phyloP scores from a whole-genome alignment of 345 rosid genomes.

The Euphorbia peplus region DNA sequence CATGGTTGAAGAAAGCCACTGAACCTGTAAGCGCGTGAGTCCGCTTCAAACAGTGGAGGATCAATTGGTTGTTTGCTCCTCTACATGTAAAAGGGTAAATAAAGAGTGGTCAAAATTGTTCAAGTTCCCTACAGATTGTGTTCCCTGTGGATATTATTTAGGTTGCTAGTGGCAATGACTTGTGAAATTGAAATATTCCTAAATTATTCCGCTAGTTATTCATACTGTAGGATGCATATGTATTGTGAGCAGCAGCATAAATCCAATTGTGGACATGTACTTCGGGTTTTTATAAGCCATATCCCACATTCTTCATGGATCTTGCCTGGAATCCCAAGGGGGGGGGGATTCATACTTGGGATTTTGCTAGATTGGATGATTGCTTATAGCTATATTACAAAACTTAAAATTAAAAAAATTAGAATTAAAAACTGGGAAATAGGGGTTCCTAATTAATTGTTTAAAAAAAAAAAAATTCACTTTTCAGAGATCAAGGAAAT shows the following conservation, averaged over 20 bases:
- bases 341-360: too few relatives aligned
- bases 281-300: too few relatives aligned
- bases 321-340: too few relatives aligned
- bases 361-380: too few relatives aligned
- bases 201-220: not conserved
- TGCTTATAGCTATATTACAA: too few relatives aligned
- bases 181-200: not conserved
- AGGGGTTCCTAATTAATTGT: too few relatives aligned
- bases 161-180: not conserved
- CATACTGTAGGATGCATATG: not conserved
- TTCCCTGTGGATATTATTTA: not conserved
- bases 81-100: not conserved
- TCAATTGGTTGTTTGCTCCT: not conserved
- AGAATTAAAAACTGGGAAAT: too few relatives aligned
- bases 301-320: too few relatives aligned
- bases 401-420: too few relatives aligned
- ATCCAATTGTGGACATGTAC: too few relatives aligned
- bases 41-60: not conserved
- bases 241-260: not conserved
- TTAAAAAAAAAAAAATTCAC: too few relatives aligned
- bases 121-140: not conserved
- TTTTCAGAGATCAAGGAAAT: too few relatives aligned
- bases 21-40: slow-evolving; percentile 50
- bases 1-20: slow-evolving; percentile 89
- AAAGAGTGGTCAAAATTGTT: not conserved